phyloP scores from a whole-genome alignment of 139 green algal species.

The Chlamydomonas eustigma region DNA sequence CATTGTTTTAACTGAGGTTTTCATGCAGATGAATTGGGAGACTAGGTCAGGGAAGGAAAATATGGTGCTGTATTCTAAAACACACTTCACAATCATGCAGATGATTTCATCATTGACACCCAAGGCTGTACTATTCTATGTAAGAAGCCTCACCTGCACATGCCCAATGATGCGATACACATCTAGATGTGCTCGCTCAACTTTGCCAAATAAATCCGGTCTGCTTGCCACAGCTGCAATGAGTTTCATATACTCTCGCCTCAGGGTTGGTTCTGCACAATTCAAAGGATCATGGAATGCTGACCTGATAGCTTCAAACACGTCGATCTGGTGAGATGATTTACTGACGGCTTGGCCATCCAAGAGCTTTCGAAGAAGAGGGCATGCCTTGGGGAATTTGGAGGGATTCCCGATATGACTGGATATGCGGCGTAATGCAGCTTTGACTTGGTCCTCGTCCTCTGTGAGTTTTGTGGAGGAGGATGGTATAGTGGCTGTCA shows the following conservation, averaged over 20 bases:
- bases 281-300: conserved; percentile 9
- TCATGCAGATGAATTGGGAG: too few relatives aligned
- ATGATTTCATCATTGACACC: too few relatives aligned
- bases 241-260: conserved; percentile 50
- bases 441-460: background rate
- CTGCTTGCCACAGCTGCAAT: conserved; percentile 18
- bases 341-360: conserved; percentile 18
- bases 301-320: conserved; percentile 23
- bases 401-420: conserved; percentile 53
- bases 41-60: too few relatives aligned
- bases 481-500: background rate
- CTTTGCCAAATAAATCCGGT: conserved; percentile 24
- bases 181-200: conserved; percentile 20
- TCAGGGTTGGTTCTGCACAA: conserved; percentile 16
- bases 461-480: background rate
- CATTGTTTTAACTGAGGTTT: too few relatives aligned
- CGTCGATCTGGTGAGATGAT: conserved; percentile 14
- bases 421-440: conserved; percentile 51
- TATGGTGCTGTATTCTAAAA: too few relatives aligned
- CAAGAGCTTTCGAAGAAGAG: conserved; percentile 69
- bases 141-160: background rate
- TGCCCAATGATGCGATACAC: conserved; percentile 24
- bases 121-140: too few relatives aligned
- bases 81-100: too few relatives aligned
- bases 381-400: conserved; percentile 70